These are phyloP conservation scores for Citrullus amarus DNA, from an alignment of 306 rosid genomes.

Conservation along the genomic window DNA sequence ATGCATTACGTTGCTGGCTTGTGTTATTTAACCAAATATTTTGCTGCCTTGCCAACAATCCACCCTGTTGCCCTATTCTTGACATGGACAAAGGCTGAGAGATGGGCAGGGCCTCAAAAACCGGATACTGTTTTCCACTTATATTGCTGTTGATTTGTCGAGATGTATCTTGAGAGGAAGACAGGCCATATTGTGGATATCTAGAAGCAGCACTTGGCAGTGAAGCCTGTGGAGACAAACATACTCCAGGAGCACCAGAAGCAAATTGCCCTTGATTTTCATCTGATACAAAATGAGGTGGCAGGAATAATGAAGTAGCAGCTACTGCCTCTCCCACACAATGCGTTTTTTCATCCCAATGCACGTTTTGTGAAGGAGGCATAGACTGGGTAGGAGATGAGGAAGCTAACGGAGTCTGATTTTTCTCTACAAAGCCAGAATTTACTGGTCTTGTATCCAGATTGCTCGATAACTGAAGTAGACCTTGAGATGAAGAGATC, in stretches of 20 bases:
- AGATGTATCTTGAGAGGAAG: constrained; percentile 26
- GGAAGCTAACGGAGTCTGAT: constrained; percentile 18
- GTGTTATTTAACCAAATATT: constrained; percentile 21
- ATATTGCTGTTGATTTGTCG: constrained; percentile 6
- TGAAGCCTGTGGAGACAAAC: constrained; percentile 21
- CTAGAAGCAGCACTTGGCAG: constrained; percentile 15
- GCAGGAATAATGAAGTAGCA: constrained; percentile 17
- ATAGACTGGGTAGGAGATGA: constrained; percentile 16
- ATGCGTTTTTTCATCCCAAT: constrained; percentile 26
- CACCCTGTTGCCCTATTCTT: constrained; percentile 23
- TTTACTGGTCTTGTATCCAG: constrained; percentile 18
- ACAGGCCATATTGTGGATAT: constrained; percentile 18
- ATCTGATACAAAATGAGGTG: constrained; percentile 25
- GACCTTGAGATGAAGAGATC: constrained; percentile 22
- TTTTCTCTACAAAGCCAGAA: constrained; percentile 23
- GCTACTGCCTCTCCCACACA: constrained; percentile 15
- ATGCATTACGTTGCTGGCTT: constrained; percentile 21
- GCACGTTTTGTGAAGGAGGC: constrained; percentile 21
- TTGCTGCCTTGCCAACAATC: constrained; percentile 14
- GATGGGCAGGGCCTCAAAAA: constrained; percentile 25
- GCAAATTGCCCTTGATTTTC: constrained; percentile 23
- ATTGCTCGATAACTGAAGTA: constrained; percentile 19
- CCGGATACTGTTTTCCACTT: constrained; percentile 23
- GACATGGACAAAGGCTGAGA: constrained; percentile 17
- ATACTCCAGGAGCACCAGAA: constrained; percentile 15